Conservation (phyloP, 2,329 filamentous ascomycete species). For the Piedraia hortae region DNA sequence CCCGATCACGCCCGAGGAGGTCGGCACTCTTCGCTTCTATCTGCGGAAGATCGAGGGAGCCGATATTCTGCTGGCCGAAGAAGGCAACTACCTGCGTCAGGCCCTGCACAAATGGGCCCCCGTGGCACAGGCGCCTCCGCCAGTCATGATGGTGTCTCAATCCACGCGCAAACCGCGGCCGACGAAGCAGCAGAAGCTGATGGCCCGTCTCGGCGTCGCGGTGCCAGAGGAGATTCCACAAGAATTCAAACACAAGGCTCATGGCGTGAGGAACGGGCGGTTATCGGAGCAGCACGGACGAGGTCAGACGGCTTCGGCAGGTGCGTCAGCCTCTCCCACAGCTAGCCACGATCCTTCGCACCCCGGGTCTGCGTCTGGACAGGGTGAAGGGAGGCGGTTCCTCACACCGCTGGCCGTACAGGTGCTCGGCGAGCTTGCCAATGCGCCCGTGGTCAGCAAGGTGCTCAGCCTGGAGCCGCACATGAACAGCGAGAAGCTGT, state of each 20-base stretch:
- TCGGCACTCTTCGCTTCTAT: constrained; percentile 78
- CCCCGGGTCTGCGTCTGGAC: constrained; percentile 2
- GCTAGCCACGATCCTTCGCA: constrained; percentile 2
- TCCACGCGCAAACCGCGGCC: constrained; percentile 88
- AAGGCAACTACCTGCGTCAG: constrained; percentile 95
- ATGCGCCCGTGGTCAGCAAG: constrained; percentile 6
- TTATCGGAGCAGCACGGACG: constrained; percentile 8
- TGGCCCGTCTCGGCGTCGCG: constrained; percentile 65
- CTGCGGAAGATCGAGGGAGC: constrained; percentile 91
- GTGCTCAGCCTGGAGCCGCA: constrained; percentile 6
- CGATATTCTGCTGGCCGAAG: constrained; percentile 67
- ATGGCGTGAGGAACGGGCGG: constrained; percentile 45
- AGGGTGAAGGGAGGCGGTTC: constrained; percentile 3
- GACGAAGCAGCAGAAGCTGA: constrained; percentile 87
- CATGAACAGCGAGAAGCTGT: constrained; percentile 8
- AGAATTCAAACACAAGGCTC: constrained; percentile 51
- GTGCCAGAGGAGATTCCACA: constrained; percentile 77
- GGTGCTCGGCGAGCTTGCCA: constrained; percentile 6
- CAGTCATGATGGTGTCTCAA: constrained; percentile 59
- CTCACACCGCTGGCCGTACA: constrained; percentile 7
- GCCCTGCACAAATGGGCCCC: constrained; percentile 88
- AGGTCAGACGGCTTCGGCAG: constrained; percentile 9
- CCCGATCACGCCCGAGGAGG: constrained; percentile 50
- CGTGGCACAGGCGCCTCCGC: constrained; percentile 62
- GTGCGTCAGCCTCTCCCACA: constrained; percentile 7